Evolutionary conservation across 2,329 filamentous ascomycete genomes (phyloP), one percentile per base, ranked within the genome.

Genomic region (Colletotrichum sojae): DNA sequence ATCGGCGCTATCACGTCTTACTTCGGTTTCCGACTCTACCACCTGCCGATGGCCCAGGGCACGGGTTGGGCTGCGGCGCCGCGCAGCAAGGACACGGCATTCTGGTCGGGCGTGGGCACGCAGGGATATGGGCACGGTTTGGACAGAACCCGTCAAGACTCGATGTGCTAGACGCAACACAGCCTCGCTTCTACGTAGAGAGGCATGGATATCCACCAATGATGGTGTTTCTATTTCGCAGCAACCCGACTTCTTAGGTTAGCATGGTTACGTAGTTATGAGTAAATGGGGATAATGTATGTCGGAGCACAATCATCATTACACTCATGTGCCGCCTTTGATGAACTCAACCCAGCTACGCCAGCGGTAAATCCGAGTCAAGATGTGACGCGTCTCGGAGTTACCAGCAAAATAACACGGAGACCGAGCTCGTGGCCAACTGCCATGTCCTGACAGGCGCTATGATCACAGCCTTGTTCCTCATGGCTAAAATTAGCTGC

Each of bases 41-140:
- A 95, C 76, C 80, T 93, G 6, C 92, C 92, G 0, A 56, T 68
- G 22, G 36, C n/a, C 6, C 36, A 25, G 15, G 92, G 92, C 2
- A 90, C 89, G 1, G 92, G 92, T 2, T 95, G 92, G 92, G 88
- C 91, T 0, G 95, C 92, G 93, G 92, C 90, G 3, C 88, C 92
- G 0, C 84, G 93, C 54, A 59, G 53, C 25, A 46, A 62, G 45
- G 39, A 62, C n/a, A 15, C 39, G 5, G 56, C 66, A 13, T 71
- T 69, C 52, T 65, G 65, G 65, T 25, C 59, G 13, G 65, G 65
- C 45, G 58, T 63, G 3, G 60, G 60, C 18, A 56, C n/a, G 31
- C 40, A 56, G 53, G 60, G 52, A 22, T 63, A 49, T n/a, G 51
- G 48, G 31, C 58, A 60, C n/a, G 20, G 18, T 13, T 36, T 49